phyloP scores from a whole-genome alignment of 345 rosid genomes.

The Lumnitzera littorea region DNA sequence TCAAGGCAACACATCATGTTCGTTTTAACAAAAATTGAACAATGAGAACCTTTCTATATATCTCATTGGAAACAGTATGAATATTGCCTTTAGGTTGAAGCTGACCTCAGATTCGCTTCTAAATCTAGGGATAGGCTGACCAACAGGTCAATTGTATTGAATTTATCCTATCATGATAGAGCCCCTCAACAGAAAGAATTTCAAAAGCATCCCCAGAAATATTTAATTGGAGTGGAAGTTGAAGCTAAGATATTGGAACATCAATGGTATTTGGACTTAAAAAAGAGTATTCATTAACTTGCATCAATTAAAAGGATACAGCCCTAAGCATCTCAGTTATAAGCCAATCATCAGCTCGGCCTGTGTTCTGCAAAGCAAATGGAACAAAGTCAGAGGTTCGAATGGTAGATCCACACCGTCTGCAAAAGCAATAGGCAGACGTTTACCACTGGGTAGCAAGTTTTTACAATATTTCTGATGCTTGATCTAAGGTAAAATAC shows the following conservation, averaged over 20 bases:
- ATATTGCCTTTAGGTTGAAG: too few species aligned
- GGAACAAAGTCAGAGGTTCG: slow-evolving; percentile 3
- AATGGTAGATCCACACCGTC: background rate
- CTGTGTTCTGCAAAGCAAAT: slow-evolving; percentile 42
- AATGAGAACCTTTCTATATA: background rate
- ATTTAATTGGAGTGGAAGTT: too few species aligned
- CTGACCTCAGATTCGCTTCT: too few species aligned
- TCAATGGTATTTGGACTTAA: too few species aligned
- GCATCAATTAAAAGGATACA: slow-evolving; percentile 48
- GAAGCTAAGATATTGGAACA: too few species aligned
- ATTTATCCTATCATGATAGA: too few species aligned
- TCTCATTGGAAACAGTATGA: too few species aligned
- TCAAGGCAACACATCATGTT: slow-evolving; percentile 33
- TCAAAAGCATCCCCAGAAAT: too few species aligned
- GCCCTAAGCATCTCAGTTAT: slow-evolving; percentile 78
- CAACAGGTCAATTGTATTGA: too few species aligned
- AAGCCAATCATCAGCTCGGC: slow-evolving; percentile 78
- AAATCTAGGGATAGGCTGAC: too few species aligned
- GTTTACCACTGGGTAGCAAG: slow-evolving; percentile 78
- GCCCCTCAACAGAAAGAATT: too few species aligned
- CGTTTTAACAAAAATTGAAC: background rate
- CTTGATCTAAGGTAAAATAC: slow-evolving; percentile 47
- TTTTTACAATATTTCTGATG: slow-evolving; percentile 46
- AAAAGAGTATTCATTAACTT: background rate
- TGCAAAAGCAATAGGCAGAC: slow-evolving; percentile 1